Base-by-base conservation (phyloP, 208 protist species). In the Crithidia thermophila region DNA sequence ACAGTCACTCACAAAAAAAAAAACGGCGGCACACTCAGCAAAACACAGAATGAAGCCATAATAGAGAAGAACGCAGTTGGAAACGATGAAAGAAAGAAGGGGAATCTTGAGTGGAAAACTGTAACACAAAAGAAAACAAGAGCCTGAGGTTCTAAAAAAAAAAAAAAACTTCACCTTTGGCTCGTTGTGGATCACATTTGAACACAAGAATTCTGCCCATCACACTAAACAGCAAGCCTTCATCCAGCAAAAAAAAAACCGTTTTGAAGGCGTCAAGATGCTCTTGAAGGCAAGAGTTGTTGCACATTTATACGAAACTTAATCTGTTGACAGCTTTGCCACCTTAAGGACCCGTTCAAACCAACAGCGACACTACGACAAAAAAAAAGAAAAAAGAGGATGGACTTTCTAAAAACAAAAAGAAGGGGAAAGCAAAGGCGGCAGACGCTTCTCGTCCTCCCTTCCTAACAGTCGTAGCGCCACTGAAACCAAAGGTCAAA, bases 111-210 rank as follows among this genome's bases (percentile, higher is more conserved):
- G 56, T n/a, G 18, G 23, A 49, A n/a, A n/a, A n/a, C n/a, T n/a
- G n/a, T n/a, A n/a, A n/a, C n/a, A 51, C 27, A 51, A 63, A 34
- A 49, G 11, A 11, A 51, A 51, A 51, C 47, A 55, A 65, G 13
- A 45, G 11, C 40, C 65, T 23, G 34, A 58, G 21, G 46, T 31
- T 31, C 5, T 23, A 53, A 67, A 63, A 34, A 46, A 37, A 70
- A 36, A 56, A 4, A 34, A 5, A 60, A 20, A 58, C 8, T 20
- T 18, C 16, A 58, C 11, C 8, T 16, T 58, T n/a, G 51, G 18
- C 34, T 59, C 9, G 49, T 8, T 34, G 28, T 55, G 25, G 23
- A 10, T 10, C 13, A 50, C 13, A 50, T 18, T n/a, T 27, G 7
- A 50, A 50, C 7, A 50, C 13, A n/a, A n/a, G n/a, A n/a, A n/a